Base-by-base conservation (phyloP, 2,329 filamentous ascomycete species). In the Dryadomyces quercus-mongolicae region DNA sequence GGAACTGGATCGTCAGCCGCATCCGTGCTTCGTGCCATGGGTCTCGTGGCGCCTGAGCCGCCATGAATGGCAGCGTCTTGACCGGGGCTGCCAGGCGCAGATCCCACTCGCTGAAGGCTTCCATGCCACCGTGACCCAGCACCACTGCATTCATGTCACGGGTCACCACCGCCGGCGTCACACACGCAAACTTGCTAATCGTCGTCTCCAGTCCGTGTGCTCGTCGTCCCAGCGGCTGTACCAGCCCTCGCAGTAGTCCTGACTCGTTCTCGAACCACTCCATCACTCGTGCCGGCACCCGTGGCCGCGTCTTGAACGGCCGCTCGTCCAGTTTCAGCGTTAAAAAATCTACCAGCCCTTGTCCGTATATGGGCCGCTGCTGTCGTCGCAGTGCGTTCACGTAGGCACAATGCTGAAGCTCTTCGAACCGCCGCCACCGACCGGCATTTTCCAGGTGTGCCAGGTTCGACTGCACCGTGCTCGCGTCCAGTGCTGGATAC, bases 21-120 rank as follows among this genome's bases (percentile, higher is more conserved):
- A 95, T 93, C 18, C 92, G 88, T 15, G 92, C 82, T 68, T 95
- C 89, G 61, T 98, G 93, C 77, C 93, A 96, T 0, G 91, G 89
- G 64, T 98, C 92, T 1, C 75, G 68, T 0, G 78, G 74, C 10
- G 77, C 65, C 60, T 77, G 73, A 58, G 77, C 76, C 9, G 78
- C 78, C 63, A 76, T 73, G 62, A 74, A 84, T 47, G 72, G 80
- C 44, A 73, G 76, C 68, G 71, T 79, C 57, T 71, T 76, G 47
- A 75, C 73, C 9, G 74, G 80, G 13, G 73, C 73, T 4, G 82
- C 80, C 53, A 84, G 70, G 56, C 74, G 74, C 48, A 84, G 72
- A 54, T 81, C 77, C 12, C 71, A 67, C 3, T 80, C 76, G 13
- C 74, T 72, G 54, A 88, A 79, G 0, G 74, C 73, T 48, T 79